Base-by-base conservation (phyloP, 2,329 filamentous ascomycete genomes). In the Thielaviopsis musarum region DNA sequence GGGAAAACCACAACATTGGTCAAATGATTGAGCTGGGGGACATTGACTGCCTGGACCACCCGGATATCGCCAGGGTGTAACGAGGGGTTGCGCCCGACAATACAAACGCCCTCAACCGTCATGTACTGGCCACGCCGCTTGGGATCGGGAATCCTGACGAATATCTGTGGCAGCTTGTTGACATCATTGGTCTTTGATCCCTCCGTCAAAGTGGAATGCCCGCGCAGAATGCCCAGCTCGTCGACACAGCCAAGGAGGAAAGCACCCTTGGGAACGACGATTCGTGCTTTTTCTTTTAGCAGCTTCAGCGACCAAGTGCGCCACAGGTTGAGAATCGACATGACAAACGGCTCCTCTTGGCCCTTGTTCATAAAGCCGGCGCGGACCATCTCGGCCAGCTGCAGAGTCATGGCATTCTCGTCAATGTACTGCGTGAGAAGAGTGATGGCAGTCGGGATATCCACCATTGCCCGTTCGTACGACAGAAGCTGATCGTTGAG, bases 31-130 rank as follows among this genome's bases (percentile, higher is more conserved):
- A 98, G 74, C n/a, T 74, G 73, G 0, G 83, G 80, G 1, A 83
- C 77, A 65, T 97, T 79, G 3, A 97, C 84, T 2, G 93, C 93
- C 63, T 82, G 78, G 1, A 97, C 91, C 0, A 96, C 81, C 22
- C 93, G 84, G 53, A 97, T 81, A 66, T 98, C 93, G 4, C 93
- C 93, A 0, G 91, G 87, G 66, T 98, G 91, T 6, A 98, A 77
- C 0, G 91, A 96, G 0, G 93, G 93, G 65, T 98, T 98, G 26
- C 93, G 84, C 1, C 90, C 91, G 0, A 98, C 76, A 6, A 95
- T 74, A 66, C 93, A 97, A 2, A 88, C 67, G 0, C 90, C 91
- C 62, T 83, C 76, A 26, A 96, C 79, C 24, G 96, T 79, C 1
- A 91, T 73, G 57, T 75, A 78, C 65, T 85, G 84, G 22, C 76